Percentiles rank a stretch among this genome's conserved stretches.
Conservation (phyloP, 495 filamentous ascomycete species). For the Hypoxylon crocopeplum region DNA sequence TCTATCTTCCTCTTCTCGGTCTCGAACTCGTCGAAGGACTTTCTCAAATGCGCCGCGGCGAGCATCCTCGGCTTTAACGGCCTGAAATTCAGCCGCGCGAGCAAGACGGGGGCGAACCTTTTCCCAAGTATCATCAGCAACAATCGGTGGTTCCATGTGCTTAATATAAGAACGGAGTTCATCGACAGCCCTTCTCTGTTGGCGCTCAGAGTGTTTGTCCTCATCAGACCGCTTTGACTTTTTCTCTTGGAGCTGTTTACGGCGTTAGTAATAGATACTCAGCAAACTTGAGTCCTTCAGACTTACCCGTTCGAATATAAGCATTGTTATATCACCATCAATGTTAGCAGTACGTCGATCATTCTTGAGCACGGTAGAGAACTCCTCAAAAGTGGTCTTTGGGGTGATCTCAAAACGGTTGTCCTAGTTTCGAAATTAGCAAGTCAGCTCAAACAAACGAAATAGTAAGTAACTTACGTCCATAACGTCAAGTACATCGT, state of each 20-base stretch:
- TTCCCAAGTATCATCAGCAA: constrained; percentile 81
- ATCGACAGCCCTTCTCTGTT: constrained; percentile 85
- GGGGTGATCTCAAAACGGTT: constrained; percentile 87
- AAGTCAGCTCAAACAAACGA: not conserved
- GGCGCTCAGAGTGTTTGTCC: constrained; percentile 83
- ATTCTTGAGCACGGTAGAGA: constrained; percentile 74
- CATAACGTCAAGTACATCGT: constrained; percentile 87
- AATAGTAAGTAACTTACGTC: constrained; percentile 69
- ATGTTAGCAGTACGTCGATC: constrained; percentile 87
- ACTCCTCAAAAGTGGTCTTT: constrained; percentile 87
- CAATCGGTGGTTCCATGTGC: constrained; percentile 86
- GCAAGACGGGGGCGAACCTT: constrained; percentile 79
- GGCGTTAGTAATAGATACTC: constrained; percentile 26
- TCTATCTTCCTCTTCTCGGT: constrained; percentile 89
- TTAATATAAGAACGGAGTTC: constrained; percentile 87
- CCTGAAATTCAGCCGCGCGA: constrained; percentile 81
- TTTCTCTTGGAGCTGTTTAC: constrained; percentile 72
- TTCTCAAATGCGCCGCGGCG: constrained; percentile 91
- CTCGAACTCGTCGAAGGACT: constrained; percentile 83
- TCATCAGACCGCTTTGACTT: constrained; percentile 75
- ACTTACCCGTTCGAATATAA: constrained; percentile 79
- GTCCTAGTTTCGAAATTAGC: constrained; percentile 61
- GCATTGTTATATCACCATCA: constrained; percentile 71
- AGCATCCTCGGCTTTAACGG: constrained; percentile 79
- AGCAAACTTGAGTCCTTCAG: not conserved